Percentiles rank a stretch among this genome's conserved stretches.
Conservation (phyloP, 208 protist species). For the Leptomonas seymouri region DNA sequence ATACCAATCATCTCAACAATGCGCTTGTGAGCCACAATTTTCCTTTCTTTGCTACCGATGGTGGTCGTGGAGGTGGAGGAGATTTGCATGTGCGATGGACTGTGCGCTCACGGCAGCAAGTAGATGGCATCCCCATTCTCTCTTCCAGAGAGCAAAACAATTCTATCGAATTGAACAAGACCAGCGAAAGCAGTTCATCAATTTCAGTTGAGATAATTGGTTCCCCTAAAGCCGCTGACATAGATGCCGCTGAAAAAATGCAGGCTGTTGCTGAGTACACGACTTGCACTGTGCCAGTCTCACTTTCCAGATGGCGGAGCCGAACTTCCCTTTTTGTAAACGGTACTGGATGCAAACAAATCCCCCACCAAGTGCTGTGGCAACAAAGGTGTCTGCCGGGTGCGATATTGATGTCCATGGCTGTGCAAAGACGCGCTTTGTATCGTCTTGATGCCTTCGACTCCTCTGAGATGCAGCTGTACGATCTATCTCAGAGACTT, state of each 20-base stretch:
- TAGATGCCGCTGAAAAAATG: no score
- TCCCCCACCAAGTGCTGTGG: background rate
- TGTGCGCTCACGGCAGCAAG: background rate
- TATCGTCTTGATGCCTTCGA: background rate
- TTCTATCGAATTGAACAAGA: background rate
- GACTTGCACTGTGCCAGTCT: background rate
- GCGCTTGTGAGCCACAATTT: background rate
- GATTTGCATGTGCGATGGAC: background rate
- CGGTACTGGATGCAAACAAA: background rate
- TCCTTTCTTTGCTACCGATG: background rate
- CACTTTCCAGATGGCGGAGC: background rate
- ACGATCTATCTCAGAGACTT: background rate
- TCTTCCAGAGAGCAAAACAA: background rate
- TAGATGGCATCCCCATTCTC: background rate
- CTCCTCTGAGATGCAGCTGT: background rate
- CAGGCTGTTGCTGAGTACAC: background rate
- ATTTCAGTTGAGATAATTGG: no score
- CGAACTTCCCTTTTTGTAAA: background rate
- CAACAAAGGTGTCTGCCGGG: background rate
- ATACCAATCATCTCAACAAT: background rate
- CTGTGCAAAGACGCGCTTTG: conserved; percentile 4
- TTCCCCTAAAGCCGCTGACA: no score
- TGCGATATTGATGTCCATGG: conserved; percentile 2
- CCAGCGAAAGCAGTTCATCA: no score
- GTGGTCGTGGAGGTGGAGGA: background rate